Evolutionary conservation across 805 yeast species (phyloP), one percentile per base, ranked within the genome.

Genomic region (Zygoascus ofunaensis): DNA sequence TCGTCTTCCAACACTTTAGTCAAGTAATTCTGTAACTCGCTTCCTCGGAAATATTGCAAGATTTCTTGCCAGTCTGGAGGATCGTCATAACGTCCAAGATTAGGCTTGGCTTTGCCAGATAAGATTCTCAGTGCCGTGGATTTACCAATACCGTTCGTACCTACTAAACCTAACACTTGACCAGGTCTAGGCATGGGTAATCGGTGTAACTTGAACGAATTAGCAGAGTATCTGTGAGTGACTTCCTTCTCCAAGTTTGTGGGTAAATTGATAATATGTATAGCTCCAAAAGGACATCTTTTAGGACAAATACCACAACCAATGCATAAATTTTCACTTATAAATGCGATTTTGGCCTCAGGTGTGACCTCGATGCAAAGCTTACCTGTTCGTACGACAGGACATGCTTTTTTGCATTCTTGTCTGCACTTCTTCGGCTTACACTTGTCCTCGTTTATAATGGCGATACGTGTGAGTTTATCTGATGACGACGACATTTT

Each of bases 271-370:
- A 92, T 92, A 62, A 92, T 92, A 60, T 77, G 83, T 59, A 92
- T 89, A 51, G 98, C 98, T 59, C 90, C 95, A 61, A 92, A 92
- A 24, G 98, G 98, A 69, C 98, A 92, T 64, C 87, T 92, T 68
- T 92, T 92, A 43, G 89, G 95, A 76, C 98, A 92, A 57, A 92
- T 92, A 87, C 98, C 98, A 74, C 98, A 92, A 64, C 98, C 98
- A 57, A 92, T 90, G 54, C 98, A 92, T 61, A 92, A 71, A 34
- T 71, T 85, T 64, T 92, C 98, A 15, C 95, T 85, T 47, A 92
- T 86, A 64, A 89, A 92, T 14, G 97, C 95, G 60, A 92, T 86
- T 62, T 92, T 92, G 49, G 84, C 78, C 18, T 80, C 75, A 50
- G 97, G 95, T 0, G 85, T 69, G 39, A 92, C 98, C 67, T 92